phyloP scores from a whole-genome alignment of 768 basidiomycete genomes.

The Collybiopsis luxurians region DNA sequence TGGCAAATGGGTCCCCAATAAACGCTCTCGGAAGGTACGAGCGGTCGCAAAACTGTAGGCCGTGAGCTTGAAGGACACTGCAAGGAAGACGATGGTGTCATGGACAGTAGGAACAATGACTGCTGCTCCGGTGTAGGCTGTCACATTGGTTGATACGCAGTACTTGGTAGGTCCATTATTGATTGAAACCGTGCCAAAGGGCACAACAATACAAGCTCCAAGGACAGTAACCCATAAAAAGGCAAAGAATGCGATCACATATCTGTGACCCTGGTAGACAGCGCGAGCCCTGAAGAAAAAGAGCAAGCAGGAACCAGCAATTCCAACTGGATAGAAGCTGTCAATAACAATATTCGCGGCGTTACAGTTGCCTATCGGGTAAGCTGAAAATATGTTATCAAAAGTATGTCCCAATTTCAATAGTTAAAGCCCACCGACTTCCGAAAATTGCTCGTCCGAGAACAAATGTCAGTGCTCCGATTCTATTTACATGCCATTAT shows the following conservation, averaged over 20 bases:
- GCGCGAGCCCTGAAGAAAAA: conserved; percentile 28
- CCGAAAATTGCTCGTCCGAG: too few relatives aligned
- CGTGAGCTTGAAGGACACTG: conserved; percentile 26
- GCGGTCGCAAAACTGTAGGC: conserved; percentile 9
- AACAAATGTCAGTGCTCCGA: too few relatives aligned
- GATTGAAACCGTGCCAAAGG: conserved; percentile 17
- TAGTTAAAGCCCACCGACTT: too few relatives aligned
- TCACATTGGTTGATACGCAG: conserved; percentile 18
- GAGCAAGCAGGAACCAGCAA: conserved; percentile 10
- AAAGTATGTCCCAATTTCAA: too few relatives aligned
- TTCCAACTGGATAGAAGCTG: too few relatives aligned
- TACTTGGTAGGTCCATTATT: conserved; percentile 21
- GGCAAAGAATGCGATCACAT: conserved; percentile 21
- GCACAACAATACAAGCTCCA: conserved; percentile 21
- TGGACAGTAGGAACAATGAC: conserved; percentile 19
- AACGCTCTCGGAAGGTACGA: conserved; percentile 1
- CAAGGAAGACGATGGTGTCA: conserved; percentile 29
- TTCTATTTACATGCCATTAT: too few relatives aligned
- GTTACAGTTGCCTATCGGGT: too few relatives aligned
- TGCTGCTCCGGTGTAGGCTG: conserved; percentile 16
- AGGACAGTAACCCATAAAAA: conserved; percentile 28
- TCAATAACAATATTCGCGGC: too few relatives aligned
- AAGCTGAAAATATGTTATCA: too few relatives aligned
- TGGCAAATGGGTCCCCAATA: conserved; percentile 22
- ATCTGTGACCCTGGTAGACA: conserved; percentile 19